These are phyloP conservation scores for Nakaseomyces uthaithaninus DNA, from an alignment of 1,139 yeast genomes.

Conservation along the genomic window DNA sequence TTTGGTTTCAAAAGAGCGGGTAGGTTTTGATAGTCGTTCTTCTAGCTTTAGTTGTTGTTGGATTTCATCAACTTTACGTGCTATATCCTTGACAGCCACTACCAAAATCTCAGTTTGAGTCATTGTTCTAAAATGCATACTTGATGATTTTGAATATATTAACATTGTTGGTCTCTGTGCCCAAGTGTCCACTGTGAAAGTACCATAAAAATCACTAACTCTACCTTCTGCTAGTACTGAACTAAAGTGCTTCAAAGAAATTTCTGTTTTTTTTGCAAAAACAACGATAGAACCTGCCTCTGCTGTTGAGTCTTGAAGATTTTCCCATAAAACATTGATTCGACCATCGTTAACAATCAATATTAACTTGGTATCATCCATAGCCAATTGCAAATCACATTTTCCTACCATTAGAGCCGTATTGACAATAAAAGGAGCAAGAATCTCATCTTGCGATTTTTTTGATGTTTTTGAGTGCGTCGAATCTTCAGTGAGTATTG, in stretches of 20 bases:
- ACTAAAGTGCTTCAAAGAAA: slow-evolving; percentile 18
- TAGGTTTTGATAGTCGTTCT: not conserved
- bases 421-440: slow-evolving; percentile 18
- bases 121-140: slow-evolving; percentile 20
- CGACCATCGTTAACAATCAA: slow-evolving; percentile 29
- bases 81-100: slow-evolving; percentile 15
- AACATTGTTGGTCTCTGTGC: slow-evolving; percentile 15
- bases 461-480: slow-evolving; percentile 8
- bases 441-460: slow-evolving; percentile 6
- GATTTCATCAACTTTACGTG: slow-evolving; percentile 10
- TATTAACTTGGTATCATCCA: slow-evolving; percentile 25
- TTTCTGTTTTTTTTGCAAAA: slow-evolving; percentile 19
- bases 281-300: slow-evolving; percentile 22
- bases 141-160: slow-evolving; percentile 17
- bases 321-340: slow-evolving; percentile 19
- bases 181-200: slow-evolving; percentile 19
- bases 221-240: slow-evolving; percentile 18
- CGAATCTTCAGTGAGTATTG: slow-evolving; percentile 8
- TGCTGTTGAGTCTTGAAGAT: slow-evolving; percentile 18
- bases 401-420: slow-evolving; percentile 17
- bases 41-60: slow-evolving; percentile 10
- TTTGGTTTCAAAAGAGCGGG: not conserved
- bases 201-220: slow-evolving; percentile 16
- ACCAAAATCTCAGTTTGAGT: slow-evolving; percentile 18
- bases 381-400: slow-evolving; percentile 20